These are phyloP conservation scores for Phyllosticta citribraziliensis DNA, from an alignment of 2,329 filamentous ascomycete genomes.

Conservation along the genomic window DNA sequence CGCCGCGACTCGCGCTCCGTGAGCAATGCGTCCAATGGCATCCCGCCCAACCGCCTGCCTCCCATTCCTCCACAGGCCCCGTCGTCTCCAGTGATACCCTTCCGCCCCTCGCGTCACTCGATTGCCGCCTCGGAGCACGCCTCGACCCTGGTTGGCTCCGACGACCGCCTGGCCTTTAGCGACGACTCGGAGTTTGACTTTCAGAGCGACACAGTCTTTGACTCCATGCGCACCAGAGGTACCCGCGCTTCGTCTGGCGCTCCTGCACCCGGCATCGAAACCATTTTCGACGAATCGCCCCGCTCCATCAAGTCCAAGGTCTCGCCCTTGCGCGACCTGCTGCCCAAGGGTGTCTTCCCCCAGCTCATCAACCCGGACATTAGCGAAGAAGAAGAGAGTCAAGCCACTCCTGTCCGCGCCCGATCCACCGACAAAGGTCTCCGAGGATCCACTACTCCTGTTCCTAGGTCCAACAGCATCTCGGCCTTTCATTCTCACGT, in stretches of 20 bases:
- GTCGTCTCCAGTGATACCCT: conserved; percentile 17
- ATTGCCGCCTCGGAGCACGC: conserved; percentile 48
- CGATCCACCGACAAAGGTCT: conserved; percentile 27
- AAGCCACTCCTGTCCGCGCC: conserved; percentile 38
- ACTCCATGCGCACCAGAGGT: conserved; percentile 62
- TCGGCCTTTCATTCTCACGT: conserved; percentile 31
- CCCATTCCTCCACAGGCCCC: conserved; percentile 5
- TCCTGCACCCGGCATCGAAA: conserved; percentile 63
- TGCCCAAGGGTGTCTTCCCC: conserved; percentile 37
- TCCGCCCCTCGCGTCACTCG: conserved; percentile 34
- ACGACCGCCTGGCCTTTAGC: conserved; percentile 55
- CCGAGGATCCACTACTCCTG: conserved; percentile 26
- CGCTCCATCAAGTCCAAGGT: conserved; percentile 37
- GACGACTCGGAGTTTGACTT: conserved; percentile 73
- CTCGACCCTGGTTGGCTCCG: conserved; percentile 60
- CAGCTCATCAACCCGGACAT: conserved; percentile 33
- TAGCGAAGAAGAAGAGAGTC: conserved; percentile 41
- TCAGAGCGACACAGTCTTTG: conserved; percentile 67
- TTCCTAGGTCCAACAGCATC: conserved; percentile 15
- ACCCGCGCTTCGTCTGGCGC: conserved; percentile 57
- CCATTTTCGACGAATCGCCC: conserved; percentile 72
- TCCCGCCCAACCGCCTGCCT: conserved; percentile 3
- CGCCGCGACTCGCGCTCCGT: conserved; percentile 7
- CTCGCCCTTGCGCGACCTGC: conserved; percentile 38
- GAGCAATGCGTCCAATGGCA: conserved; percentile 8